phyloP scores from a whole-genome alignment of 225 moss, liverwort and hornwort species.

The Asterella californica region DNA sequence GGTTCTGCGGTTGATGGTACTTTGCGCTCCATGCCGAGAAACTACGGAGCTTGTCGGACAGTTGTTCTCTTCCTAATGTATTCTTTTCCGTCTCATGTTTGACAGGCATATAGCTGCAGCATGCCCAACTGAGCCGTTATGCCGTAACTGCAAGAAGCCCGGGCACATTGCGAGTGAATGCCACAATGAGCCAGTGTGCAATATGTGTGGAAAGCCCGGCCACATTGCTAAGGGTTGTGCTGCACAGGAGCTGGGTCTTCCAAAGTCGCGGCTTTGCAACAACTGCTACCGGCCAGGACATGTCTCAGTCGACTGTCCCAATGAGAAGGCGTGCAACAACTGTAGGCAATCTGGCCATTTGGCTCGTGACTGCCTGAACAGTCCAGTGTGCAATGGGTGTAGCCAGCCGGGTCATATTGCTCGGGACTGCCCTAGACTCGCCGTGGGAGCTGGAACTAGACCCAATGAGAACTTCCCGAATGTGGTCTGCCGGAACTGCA shows the following conservation, averaged over 20 bases:
- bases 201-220: slow-evolving; percentile 58
- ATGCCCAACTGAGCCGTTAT: slow-evolving; percentile 54
- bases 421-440: slow-evolving; percentile 47
- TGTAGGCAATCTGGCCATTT: slow-evolving; percentile 56
- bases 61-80: too few relatives aligned
- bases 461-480: slow-evolving; percentile 38
- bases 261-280: slow-evolving; percentile 53
- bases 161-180: slow-evolving; percentile 58
- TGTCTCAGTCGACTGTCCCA: slow-evolving; percentile 57
- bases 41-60: too few relatives aligned
- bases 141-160: slow-evolving; percentile 58
- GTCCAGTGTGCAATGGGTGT: slow-evolving; percentile 56
- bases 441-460: slow-evolving; percentile 30
- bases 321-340: slow-evolving; percentile 57
- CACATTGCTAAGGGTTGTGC: slow-evolving; percentile 60
- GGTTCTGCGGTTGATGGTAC: too few relatives aligned
- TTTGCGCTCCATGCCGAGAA: too few relatives aligned
- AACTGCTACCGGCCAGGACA: slow-evolving; percentile 59
- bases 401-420: slow-evolving; percentile 58
- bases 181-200: slow-evolving; percentile 58
- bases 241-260: slow-evolving; percentile 55
- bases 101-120: slow-evolving; percentile 53
- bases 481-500: slow-evolving; percentile 54
- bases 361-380: slow-evolving; percentile 53
- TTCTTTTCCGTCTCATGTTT: neutral